Percentiles rank a stretch among this genome's conserved stretches.
These are phyloP conservation scores for Trypanosoma melophagium DNA, from an alignment of 208 protist genomes.

Conservation along the genomic window DNA sequence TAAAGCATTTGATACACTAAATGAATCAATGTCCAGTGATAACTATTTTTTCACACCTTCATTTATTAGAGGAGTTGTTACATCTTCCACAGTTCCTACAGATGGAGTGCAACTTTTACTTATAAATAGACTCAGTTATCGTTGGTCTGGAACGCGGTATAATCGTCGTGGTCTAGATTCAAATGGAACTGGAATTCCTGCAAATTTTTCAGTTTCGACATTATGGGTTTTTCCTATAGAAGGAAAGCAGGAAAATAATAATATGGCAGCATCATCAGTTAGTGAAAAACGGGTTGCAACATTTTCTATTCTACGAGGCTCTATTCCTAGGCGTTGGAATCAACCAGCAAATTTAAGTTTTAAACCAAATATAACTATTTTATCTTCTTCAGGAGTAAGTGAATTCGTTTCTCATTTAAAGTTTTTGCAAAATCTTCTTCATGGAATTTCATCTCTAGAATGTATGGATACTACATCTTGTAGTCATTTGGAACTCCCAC, in stretches of 20 bases:
- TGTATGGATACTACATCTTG: conserved; percentile 67
- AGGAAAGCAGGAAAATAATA: conserved; percentile 4
- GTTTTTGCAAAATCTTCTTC: conserved; percentile 36
- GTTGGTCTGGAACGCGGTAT: conserved; percentile 82
- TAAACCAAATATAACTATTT: conserved; percentile 65
- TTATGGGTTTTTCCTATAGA: conserved; percentile 52
- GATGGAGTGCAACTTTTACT: conserved; percentile 38
- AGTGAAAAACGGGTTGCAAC: conserved; percentile 38
- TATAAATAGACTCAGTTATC: conserved; percentile 65
- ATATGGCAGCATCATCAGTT: background rate
- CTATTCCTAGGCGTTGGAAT: conserved; percentile 74
- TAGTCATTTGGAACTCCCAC: conserved; percentile 42
- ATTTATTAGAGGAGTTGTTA: conserved; percentile 65
- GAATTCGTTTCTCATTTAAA: conserved; percentile 44
- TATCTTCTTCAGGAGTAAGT: conserved; percentile 20
- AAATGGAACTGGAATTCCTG: conserved; percentile 55
- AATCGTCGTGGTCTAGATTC: conserved; percentile 82
- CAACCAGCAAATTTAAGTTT: conserved; percentile 75
- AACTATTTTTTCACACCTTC: conserved; percentile 40
- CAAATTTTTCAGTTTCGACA: conserved; percentile 74
- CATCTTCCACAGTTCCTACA: conserved; percentile 4
- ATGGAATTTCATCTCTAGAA: conserved; percentile 30
- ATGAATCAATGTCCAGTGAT: background rate
- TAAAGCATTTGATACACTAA: conserved; percentile 18
- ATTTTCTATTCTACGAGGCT: conserved; percentile 67